A percentile compares a stretch with the other conserved stretches of the same genome.
Conservation (phyloP, 2,329 filamentous ascomycete genomes). For the Berkeleyomyces rouxiae region DNA sequence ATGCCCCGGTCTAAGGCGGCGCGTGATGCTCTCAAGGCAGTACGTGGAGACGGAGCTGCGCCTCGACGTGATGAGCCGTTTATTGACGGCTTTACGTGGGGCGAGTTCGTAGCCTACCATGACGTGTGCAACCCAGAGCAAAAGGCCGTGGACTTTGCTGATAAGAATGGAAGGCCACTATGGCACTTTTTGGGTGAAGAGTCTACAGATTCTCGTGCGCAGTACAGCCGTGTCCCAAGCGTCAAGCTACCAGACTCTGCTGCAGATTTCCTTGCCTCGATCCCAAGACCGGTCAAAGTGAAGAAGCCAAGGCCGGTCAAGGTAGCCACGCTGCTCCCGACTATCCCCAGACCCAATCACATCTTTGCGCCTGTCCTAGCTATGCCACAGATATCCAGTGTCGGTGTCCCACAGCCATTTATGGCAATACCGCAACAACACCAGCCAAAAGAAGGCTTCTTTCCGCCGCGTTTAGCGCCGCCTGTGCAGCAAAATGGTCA, state of each 20-base stretch:
- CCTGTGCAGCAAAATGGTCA: background rate
- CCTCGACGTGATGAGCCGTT: constrained; percentile 52
- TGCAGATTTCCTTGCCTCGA: constrained; percentile 56
- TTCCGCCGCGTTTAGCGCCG: background rate
- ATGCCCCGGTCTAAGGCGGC: constrained; percentile 49
- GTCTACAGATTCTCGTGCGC: constrained; percentile 79
- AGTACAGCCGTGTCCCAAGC: constrained; percentile 66
- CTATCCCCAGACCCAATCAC: background rate
- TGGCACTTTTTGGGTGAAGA: constrained; percentile 79
- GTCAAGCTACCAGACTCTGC: constrained; percentile 46
- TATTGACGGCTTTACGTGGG: constrained; percentile 53
- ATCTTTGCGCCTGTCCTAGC: background rate
- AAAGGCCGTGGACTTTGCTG: constrained; percentile 7
- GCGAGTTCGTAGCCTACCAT: constrained; percentile 58
- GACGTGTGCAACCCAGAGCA: constrained; percentile 18
- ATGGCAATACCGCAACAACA: background rate
- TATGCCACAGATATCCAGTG: background rate
- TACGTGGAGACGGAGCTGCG: constrained; percentile 41
- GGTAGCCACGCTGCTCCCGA: background rate
- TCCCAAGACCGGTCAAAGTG: constrained; percentile 36
- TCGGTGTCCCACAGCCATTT: background rate
- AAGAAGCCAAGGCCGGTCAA: constrained; percentile 14
- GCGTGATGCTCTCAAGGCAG: constrained; percentile 41
- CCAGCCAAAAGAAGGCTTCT: background rate
- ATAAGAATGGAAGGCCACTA: constrained; percentile 35